These are phyloP conservation scores for Stenogyne calaminthoides DNA, from an alignment of 305 asterid species.

Conservation along the genomic window DNA sequence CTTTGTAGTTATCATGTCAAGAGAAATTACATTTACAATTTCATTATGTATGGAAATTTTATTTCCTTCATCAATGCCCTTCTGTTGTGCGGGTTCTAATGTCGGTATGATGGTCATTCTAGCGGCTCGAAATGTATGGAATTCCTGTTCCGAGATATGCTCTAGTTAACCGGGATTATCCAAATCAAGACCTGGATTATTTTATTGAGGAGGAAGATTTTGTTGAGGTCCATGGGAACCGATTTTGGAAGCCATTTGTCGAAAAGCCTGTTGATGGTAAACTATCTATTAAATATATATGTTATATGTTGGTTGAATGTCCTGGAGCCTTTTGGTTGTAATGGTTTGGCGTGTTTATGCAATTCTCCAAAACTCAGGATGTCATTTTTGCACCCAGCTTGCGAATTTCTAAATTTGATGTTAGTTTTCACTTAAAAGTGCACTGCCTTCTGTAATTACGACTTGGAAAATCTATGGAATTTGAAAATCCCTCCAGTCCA, in stretches of 20 bases:
- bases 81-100: neutral
- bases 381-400: slow-evolving; percentile 11
- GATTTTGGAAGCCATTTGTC: slow-evolving; percentile 96
- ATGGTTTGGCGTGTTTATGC: slow-evolving; percentile 1
- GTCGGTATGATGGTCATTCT: slow-evolving; percentile 33
- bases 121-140: slow-evolving; percentile 84
- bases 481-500: neutral
- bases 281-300: slow-evolving; percentile 14
- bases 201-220: slow-evolving; percentile 92
- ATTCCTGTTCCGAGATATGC: slow-evolving; percentile 93
- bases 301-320: neutral
- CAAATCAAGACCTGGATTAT: slow-evolving; percentile 80
- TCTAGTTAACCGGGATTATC: slow-evolving; percentile 74
- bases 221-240: slow-evolving; percentile 91
- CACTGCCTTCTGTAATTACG: neutral
- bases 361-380: slow-evolving; percentile 8
- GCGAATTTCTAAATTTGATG: neutral
- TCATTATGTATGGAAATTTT: slow-evolving; percentile 1
- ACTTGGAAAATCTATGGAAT: neutral
- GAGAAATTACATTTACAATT: neutral
- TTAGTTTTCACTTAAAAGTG: neutral
- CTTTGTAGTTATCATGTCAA: slow-evolving; percentile 1
- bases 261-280: slow-evolving; percentile 94
- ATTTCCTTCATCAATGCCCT: slow-evolving; percentile 6
- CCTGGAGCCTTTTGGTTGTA: slow-evolving; percentile 5